Base-by-base conservation (phyloP, 2,329 filamentous ascomycete genomes). In the Talaromyces funiculosus region DNA sequence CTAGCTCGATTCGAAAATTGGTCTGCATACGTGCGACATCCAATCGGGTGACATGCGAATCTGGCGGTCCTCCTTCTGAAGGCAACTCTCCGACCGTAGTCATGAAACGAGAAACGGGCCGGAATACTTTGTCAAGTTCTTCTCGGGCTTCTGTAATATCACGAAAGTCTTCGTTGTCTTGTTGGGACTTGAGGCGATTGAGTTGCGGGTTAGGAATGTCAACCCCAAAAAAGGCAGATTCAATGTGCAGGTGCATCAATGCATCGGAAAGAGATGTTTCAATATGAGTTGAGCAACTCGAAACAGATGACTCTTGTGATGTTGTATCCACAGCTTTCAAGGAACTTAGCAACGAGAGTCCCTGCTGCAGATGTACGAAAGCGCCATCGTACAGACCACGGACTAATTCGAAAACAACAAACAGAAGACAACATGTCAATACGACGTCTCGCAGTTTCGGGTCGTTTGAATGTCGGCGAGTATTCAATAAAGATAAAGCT, bases 351-450 rank as follows among this genome's bases (percentile, higher is more conserved):
- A 70, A 67, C 5, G 61, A 57, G 9, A 71, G 59, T 1, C 69
- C 69, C 43, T 64, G 63, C 26, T 59, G 49, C 12, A 69, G 60
- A 63, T 71, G 69, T 10, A 62, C 45, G 4, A 66, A 61, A 2
- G 68, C 66, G 3, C 51, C 29, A 20, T 61, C 43, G 45, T 67
- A 66, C 9, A 67, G 60, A 3, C 69, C 67, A 20, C 65, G 67
- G 1, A 69, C 31, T 18, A 70, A 63, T 12, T 71, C 68, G 49
- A 67, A 67, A 0, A 64, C 29, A 9, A 67, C 59, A 53, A 71
- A 69, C 0, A 71, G 51, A 9, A 70, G 62, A 53, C 69, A 70
- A 35, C 66, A 62, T 3, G 67, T 65, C 6, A 71, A 59, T 14
- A 66, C 53, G 14, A 69, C 57, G 18, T 65, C 56, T 22, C 57